Evolutionary conservation across 257 asterid species (phyloP), one percentile per base, ranked within the genome.

Genomic region (Nicotiana benthamiana): DNA sequence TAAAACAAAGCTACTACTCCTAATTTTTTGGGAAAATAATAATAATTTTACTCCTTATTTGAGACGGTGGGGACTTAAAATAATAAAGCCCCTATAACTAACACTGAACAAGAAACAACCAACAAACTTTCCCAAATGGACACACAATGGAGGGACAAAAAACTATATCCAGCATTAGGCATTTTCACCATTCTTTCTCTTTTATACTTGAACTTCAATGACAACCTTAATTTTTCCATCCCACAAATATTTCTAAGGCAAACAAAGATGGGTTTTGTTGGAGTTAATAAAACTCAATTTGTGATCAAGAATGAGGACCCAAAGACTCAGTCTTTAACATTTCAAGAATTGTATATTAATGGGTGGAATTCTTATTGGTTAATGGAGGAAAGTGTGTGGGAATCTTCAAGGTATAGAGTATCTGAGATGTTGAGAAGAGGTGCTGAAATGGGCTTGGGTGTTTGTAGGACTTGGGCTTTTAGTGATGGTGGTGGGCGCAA

Each of bases 281-380:
- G 91, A 70, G 89, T 89, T 74, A 87, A 89, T 83, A 80, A 82
- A 83, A 89, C 92, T 82, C 84, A 89, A 72, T 89, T 89, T 83
- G 82, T 86, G 82, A 79, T 87, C 83, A 67, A 51, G 79, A 54
- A 60, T 57, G 83, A 40, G 13, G 24, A 80, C 51, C 24, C 43
- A 18, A 61, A 62, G 27, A 80, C 65, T 4, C 82, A 65, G 9
- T 11, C 40, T 13, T 40, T 40, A 76, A 5, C 70, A 32, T 57
- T 60, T 74, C 72, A 66, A 36, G 87, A 83, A 24, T 48, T 87
- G 8, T 90, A 89, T 17, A 85, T 90, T 43, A 89, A 90, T 48
- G 94, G 92, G 13, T 90, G 94, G 94, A 90, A 90, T 77, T 90
- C 94, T 10, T 90, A 90, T 75, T 90, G 94, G 94, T 63, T 90